Evolutionary conservation across 768 basidiomycete species (phyloP), one percentile per base, ranked within the genome.

Genomic region (Daedalea quercina): DNA sequence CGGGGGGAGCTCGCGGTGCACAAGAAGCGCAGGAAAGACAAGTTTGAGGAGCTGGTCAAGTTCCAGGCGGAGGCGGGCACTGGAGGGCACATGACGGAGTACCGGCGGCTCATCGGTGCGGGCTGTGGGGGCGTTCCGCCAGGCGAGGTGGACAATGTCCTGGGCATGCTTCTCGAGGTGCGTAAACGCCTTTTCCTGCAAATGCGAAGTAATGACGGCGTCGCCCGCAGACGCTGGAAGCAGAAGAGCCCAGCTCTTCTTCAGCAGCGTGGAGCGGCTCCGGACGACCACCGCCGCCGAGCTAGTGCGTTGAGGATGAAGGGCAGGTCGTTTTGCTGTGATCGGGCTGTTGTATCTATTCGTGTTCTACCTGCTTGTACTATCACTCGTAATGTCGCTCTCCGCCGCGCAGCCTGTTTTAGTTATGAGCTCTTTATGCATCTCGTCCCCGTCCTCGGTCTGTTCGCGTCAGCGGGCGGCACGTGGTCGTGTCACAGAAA

Each of bases 61-160:
- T 85, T 89, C 69, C 89, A 94, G 65, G 87, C 90, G 19, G 91
- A 94, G 68, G 85, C 89, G 0, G 94, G 94, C 3, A 96, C 94
- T 0, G 84, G 87, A 26, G 90, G 89, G 37, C 77, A 85, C 56
- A 94, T 98, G 84, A 76, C 79, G 3, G 88, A 94, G 58, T 99
- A 97, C 67, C 75, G 94, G 60, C 76, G 85, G 56, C 68, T 99
- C 48, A 94, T 99, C 61, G 86, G 87, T 28, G 85, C 91, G 15
- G 94, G 91, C 0, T 95, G 91, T 70, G 92, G 92, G 22, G 88
- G 90, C 0, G 79, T 94, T 26, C 80, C 86, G 2, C 82, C 87
- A 1, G 75, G 81, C n/a, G 94, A 97, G 56, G 88, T 97, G 34
- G 94, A 97, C 62, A 80, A 81, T 54, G 85, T 94, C 3, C 75